Base-by-base conservation (phyloP, 1,284 basidiomycete genomes). In the Butyriboletus appendiculatus region DNA sequence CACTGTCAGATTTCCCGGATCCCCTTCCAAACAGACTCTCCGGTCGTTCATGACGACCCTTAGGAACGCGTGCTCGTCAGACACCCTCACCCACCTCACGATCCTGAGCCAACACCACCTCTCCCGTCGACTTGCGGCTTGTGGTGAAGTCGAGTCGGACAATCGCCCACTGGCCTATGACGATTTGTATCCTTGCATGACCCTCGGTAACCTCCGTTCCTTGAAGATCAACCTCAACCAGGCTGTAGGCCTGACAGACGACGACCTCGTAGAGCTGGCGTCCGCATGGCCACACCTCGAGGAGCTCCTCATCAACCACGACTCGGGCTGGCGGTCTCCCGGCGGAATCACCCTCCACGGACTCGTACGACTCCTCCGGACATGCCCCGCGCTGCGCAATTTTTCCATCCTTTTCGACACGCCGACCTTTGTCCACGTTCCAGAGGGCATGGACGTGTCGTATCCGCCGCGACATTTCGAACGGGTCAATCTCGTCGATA, bases 231-330 rank as follows among this genome's bases (percentile, higher is more conserved):
- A 45, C n/a, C 15, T 57, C 10, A 26, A 22, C 1, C 47, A 37
- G 22, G n/a, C 40, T 6, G 15, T 51, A 5, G 9, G 22, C 15
- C 26, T 56, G 32, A 50, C 46, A 8, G 40, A 56, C 16, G 11
- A 43, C 16, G 40, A 50, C 22, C 28, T 57, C 26, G 15, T 41
- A 4, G 40, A 45, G 5, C 9, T 57, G 15, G 53, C 11, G 3
- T 56, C 35, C 4, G 37, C 52, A 15, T 56, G 52, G 47, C 57
- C 52, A 9, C 32, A 37, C n/a, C 12, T 59, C 35, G 40, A 44
- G 35, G 32, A 47, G 8, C 41, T 41, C 18, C 15, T 18, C 28
- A 41, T 59, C 48, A 56, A 41, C 37, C 6, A 34, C 5, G 32
- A 49, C 3, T 22, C 30, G 1, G 52, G 52, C 4, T 55, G 45